A percentile compares a stretch with the other conserved stretches of the same genome.
phyloP scores from a whole-genome alignment of 768 basidiomycete species.

The Leccinum longicurvipes region DNA sequence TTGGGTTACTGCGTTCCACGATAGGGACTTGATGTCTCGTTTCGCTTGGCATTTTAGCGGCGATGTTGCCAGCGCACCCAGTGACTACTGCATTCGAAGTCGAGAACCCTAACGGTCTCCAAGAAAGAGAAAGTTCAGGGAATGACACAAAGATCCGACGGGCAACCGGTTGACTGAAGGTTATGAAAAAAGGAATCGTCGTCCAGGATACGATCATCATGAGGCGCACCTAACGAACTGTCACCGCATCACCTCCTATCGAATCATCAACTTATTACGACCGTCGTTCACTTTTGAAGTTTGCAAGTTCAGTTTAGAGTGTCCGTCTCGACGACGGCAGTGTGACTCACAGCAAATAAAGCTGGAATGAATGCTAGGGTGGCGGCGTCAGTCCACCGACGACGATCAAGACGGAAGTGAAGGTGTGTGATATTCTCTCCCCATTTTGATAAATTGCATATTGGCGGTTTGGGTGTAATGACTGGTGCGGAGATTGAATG shows the following conservation, averaged over 20 bases:
- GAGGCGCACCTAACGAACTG: neutral
- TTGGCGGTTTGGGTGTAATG: neutral
- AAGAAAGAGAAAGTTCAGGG: neutral
- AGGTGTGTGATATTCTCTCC: neutral
- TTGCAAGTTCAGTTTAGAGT: neutral
- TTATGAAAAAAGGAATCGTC: neutral
- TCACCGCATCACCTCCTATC: neutral
- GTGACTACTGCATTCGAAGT: neutral
- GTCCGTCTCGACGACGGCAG: neutral
- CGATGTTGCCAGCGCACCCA: neutral
- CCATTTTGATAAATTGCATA: neutral
- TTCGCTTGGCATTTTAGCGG: neutral
- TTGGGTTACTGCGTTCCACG: neutral
- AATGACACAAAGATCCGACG: neutral
- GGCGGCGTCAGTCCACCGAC: neutral
- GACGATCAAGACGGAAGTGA: neutral
- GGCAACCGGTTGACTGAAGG: neutral
- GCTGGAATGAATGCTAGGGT: neutral
- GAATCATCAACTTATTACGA: neutral
- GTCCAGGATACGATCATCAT: conserved; percentile 2
- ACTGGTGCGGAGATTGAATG: neutral
- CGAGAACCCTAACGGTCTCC: neutral
- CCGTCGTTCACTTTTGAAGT: neutral
- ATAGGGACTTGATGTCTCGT: neutral
- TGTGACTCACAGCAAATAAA: neutral